Evolutionary conservation across 805 yeast species (phyloP).

Genomic region (Lipomyces yamanashiensis): DNA sequence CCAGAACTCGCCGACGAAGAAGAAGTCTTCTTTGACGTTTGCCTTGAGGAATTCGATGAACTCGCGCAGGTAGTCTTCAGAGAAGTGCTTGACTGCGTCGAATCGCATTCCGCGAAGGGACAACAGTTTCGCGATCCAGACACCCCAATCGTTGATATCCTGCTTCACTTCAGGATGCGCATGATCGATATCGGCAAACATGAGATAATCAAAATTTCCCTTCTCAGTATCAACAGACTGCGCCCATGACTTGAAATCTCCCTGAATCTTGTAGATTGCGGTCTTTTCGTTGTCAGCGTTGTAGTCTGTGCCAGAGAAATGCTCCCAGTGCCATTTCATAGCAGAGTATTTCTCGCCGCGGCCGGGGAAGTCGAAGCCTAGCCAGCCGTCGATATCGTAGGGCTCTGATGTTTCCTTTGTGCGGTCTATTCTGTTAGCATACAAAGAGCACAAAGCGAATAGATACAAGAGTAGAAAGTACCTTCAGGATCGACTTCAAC

Average conservation of each 20-base stretch:
- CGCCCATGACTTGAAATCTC: slow-evolving; percentile 34
- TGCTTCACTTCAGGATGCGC: slow-evolving; percentile 32
- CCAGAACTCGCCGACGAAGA: slow-evolving; percentile 37
- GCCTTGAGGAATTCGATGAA: slow-evolving; percentile 22
- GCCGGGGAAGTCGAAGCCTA: slow-evolving; percentile 34
- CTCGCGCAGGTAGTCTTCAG: slow-evolving; percentile 29
- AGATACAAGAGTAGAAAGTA: background rate
- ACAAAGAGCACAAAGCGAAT: no score
- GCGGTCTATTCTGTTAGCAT: slow-evolving; percentile 22
- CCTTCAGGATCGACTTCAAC: slow-evolving; percentile 32
- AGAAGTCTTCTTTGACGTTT: slow-evolving; percentile 23
- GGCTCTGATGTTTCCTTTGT: slow-evolving; percentile 25
- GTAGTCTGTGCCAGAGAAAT: slow-evolving; percentile 37
- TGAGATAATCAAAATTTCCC: slow-evolving; percentile 37
- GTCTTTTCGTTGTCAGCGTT: slow-evolving; percentile 29
- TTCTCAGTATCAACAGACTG: slow-evolving; percentile 31
- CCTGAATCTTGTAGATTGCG: slow-evolving; percentile 33
- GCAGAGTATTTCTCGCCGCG: slow-evolving; percentile 34
- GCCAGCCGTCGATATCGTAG: slow-evolving; percentile 36
- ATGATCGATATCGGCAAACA: slow-evolving; percentile 38
- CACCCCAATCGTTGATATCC: slow-evolving; percentile 34
- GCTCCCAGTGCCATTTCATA: slow-evolving; percentile 35
- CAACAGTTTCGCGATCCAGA: slow-evolving; percentile 29
- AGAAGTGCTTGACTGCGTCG: slow-evolving; percentile 36
- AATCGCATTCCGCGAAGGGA: slow-evolving; percentile 35